Conservation (phyloP, 1,284 basidiomycete genomes). For the Coniferiporia sulphurascens region DNA sequence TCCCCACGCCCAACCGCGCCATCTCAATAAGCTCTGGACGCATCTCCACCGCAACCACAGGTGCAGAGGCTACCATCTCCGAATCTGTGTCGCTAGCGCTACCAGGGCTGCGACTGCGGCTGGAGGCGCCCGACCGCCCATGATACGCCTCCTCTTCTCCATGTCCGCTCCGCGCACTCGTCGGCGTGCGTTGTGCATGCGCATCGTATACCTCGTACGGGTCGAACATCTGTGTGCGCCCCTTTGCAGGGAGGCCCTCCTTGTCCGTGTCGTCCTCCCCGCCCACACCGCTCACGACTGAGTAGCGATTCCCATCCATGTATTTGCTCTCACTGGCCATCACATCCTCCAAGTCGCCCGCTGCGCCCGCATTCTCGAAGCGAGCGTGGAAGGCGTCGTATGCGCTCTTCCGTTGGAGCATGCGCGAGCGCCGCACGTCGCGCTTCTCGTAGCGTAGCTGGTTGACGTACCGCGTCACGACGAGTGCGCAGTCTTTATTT, state of each 20-base stretch:
- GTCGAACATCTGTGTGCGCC: slow-evolving; percentile 3
- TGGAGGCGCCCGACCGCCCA: too few species aligned
- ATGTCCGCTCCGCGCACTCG: too few species aligned
- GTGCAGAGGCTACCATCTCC: background rate
- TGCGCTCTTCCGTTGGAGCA: slow-evolving; percentile 12
- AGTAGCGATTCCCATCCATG: slow-evolving; percentile 2
- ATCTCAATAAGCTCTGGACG: background rate
- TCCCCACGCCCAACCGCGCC: background rate
- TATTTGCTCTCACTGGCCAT: background rate
- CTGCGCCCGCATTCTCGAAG: background rate
- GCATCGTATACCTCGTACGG: slow-evolving; percentile 13
- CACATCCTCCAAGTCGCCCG: background rate
- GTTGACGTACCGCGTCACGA: slow-evolving; percentile 56
- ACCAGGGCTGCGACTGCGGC: background rate
- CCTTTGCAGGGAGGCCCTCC: slow-evolving; percentile 1
- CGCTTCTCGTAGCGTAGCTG: slow-evolving; percentile 50
- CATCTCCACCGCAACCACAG: background rate
- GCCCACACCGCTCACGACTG: background rate
- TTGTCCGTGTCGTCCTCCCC: slow-evolving; percentile 9
- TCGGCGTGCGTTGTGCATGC: background rate
- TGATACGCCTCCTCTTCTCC: background rate
- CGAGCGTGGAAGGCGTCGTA: slow-evolving; percentile 18
- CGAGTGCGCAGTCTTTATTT: slow-evolving; percentile 46
- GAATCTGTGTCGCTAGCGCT: background rate
- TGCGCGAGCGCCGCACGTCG: slow-evolving; percentile 31